These are phyloP conservation scores for Erythrophleum ivorense DNA, from an alignment of 331 rosid species.

Conservation along the genomic window DNA sequence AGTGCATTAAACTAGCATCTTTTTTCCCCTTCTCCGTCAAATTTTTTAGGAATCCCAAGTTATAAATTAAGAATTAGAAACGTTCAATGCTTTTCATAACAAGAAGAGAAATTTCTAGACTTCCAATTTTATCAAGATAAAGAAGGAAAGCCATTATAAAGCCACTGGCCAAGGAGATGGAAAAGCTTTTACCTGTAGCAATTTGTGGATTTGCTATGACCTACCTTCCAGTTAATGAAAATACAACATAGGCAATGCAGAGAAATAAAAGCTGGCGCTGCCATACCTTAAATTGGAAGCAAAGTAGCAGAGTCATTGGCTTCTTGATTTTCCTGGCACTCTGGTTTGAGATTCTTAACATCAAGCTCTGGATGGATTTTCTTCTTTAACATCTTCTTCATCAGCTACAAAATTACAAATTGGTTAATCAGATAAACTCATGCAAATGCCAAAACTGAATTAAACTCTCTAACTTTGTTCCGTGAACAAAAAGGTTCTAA, in stretches of 20 bases:
- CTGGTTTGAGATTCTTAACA: conserved; percentile 57
- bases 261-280: not conserved
- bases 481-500: not conserved
- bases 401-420: conserved; percentile 57
- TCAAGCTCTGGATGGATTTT: conserved; percentile 86
- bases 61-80: conserved; percentile 7
- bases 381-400: conserved; percentile 86
- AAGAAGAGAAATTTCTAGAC: not conserved
- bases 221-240: conserved; percentile 31
- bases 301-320: conserved; percentile 52
- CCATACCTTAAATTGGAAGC: conserved; percentile 72
- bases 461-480: conserved; percentile 12
- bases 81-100: not conserved
- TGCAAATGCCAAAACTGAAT: conserved; percentile 14
- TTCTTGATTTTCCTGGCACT: conserved; percentile 50
- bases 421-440: conserved; percentile 35
- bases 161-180: not conserved
- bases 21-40: not conserved
- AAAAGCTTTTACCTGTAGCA: not conserved
- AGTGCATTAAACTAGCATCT: not conserved
- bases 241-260: conserved; percentile 17
- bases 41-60: not conserved
- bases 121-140: conserved; percentile 10
- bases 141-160: conserved; percentile 29
- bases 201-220: conserved; percentile 11